These are phyloP conservation scores for Emmonsia crescens DNA, from an alignment of 2,329 filamentous ascomycete species.

Conservation along the genomic window DNA sequence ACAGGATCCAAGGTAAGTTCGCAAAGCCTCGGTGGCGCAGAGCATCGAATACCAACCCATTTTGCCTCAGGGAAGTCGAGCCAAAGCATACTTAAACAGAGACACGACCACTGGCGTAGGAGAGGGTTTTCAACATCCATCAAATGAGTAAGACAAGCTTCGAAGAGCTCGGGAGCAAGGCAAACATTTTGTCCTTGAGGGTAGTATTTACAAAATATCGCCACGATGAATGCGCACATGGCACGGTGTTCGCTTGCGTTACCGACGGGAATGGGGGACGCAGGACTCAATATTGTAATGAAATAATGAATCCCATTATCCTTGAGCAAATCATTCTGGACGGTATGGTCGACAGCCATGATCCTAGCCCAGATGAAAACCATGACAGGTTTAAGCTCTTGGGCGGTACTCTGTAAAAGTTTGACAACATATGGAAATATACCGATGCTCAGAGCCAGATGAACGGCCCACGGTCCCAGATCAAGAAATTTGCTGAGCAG, in stretches of 20 bases:
- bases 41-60: constrained; percentile 85
- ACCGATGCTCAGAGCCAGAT: constrained; percentile 89
- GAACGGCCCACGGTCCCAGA: constrained; percentile 95
- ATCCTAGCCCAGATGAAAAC: constrained; percentile 98
- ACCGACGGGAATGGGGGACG: constrained; percentile 69
- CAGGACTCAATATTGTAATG: constrained; percentile 78
- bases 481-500: constrained; percentile 88
- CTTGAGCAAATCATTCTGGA: constrained; percentile 87
- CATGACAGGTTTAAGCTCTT: constrained; percentile 95
- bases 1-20: constrained; percentile 73
- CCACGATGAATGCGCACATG: constrained; percentile 97
- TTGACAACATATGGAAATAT: constrained; percentile 99
- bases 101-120: constrained; percentile 85
- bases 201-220: constrained; percentile 94
- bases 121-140: constrained; percentile 78
- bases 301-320: constrained; percentile 98
- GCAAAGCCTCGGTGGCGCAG: constrained; percentile 70
- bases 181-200: constrained; percentile 86
- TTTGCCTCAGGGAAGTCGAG: constrained; percentile 83
- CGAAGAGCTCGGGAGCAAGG: constrained; percentile 80
- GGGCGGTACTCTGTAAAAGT: constrained; percentile 83
- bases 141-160: constrained; percentile 73
- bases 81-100: constrained; percentile 94
- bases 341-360: constrained; percentile 85
- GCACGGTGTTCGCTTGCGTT: constrained; percentile 92